Evolutionary conservation across 2,329 filamentous ascomycete genomes (phyloP), one percentile per base, ranked within the genome.

Genomic region (Pseudogymnoascus sp.): DNA sequence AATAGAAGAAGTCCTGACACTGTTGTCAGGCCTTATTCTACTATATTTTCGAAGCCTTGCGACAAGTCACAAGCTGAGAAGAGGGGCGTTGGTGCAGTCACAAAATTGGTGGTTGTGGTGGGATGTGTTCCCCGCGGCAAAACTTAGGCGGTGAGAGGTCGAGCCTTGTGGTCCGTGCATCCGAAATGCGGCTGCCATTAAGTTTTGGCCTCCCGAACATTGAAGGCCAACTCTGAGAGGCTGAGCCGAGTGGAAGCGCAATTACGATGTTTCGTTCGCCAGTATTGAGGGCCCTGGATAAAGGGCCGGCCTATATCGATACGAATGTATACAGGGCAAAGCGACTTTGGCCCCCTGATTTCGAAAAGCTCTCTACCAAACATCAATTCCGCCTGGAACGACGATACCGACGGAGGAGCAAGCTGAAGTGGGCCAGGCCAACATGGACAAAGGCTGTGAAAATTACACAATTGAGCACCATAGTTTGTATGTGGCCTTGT

Each of bases 351-450:
- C 89, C 89, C 62, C 89, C 89, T 10, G 86, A 92, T 74, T 89
- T 93, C 74, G 76, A 80, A 65, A 82, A 84, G 71, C 81, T 93
- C 63, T 84, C 84, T 37, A 76, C 80, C 55, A 88, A 88, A 73
- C 85, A 92, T 70, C 87, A 92, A 74, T 88, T 92, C 72, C 82
- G 85, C 45, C 87, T 91, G 68, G 89, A 93, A 78, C 86, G 88
- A 73, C 87, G 88, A 71, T 92, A 88, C 75, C 88, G 90, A 75
- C 81, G 89, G 60, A 81, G 89, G 61, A 74, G 88, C 27, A 79
- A 80, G 63, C 74, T 89, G 67, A 83, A 84, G 68, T 82, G 81
- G 70, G 79, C 81, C 40, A 77, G 85, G 21, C 87, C 87, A 7
- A 73, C 75, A 58, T 90, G 86, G 85, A 80, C 82, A 42, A 89